Evolutionary conservation across 805 yeast genomes (phyloP), one percentile per base, ranked within the genome.

Genomic region (Suhomyces emberorum): DNA sequence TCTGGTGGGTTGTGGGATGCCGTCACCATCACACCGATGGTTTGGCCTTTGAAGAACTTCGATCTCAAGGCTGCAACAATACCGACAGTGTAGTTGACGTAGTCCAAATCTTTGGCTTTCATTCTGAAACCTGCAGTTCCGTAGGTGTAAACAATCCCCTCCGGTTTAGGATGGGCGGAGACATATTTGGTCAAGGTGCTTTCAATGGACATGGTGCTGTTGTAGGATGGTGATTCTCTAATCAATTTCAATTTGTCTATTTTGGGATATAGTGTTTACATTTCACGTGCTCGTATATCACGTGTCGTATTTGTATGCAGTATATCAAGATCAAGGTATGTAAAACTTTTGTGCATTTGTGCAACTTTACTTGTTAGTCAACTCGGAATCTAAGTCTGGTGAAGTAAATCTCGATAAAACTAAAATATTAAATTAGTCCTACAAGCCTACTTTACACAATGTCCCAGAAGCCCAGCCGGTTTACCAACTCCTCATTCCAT

Each of bases 61-160:
- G 97, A 88, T 52, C 98, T 72, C 44, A 93, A 65, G 1, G 81
- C 67, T 0, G 98, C 97, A 18, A 89, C 57, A 14, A 88, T 67
- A 2, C 96, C 96, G 12, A 84, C 88, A 5, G 91, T 51, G 41
- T 35, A 45, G 59, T 87, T 83, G 21, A 89, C 91, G 12, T 88
- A 81, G 54, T 87, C 95, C 46, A 91, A 65, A 12, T 71, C 60
- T 15, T 62, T 55, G 1, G 95, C 89, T 32, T 76, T 66, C 65
- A 81, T 81, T 41, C 98, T 76, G 65, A 93, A 93, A 7, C 98
- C 98, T 2, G 98, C 98, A 1, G 98, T 93, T n/a, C 98, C 98
- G 52, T 93, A 93, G 12, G 76, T 62, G 53, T 77, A 82, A 9
- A 35, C 41, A 27, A 54, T 37, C 26, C 43, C 44, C 15, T 48